phyloP scores from a whole-genome alignment of 345 rosid genomes.

The Citrus cavaleriei region DNA sequence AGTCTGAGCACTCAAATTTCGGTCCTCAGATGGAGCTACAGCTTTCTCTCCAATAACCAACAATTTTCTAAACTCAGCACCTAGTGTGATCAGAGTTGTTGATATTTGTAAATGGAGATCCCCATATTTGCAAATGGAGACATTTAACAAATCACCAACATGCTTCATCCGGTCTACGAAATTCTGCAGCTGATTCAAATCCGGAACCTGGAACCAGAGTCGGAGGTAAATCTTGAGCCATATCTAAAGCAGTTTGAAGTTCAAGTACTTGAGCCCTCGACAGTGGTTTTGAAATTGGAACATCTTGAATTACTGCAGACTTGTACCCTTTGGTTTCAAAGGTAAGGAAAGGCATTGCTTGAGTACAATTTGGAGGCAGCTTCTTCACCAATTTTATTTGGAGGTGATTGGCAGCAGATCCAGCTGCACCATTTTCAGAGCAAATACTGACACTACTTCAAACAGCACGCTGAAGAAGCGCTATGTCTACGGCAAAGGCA shows the following conservation, averaged over 20 bases:
- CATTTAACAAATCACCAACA: slow-evolving; percentile 76
- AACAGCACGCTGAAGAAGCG: slow-evolving; percentile 81
- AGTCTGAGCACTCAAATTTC: slow-evolving; percentile 57
- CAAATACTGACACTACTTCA: slow-evolving; percentile 83
- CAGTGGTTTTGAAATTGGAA: slow-evolving; percentile 82
- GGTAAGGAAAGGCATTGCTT: slow-evolving; percentile 73
- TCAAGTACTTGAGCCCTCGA: slow-evolving; percentile 71
- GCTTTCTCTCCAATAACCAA: slow-evolving; percentile 73
- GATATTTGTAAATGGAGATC: slow-evolving; percentile 79
- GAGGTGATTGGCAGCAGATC: slow-evolving; percentile 49
- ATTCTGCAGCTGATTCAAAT: slow-evolving; percentile 71
- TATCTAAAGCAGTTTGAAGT: slow-evolving; percentile 73
- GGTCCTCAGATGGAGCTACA: slow-evolving; percentile 62
- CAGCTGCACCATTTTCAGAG: slow-evolving; percentile 54
- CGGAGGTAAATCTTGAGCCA: slow-evolving; percentile 65
- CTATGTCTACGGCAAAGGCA: slow-evolving; percentile 68
- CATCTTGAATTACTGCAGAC: slow-evolving; percentile 92
- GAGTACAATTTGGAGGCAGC: slow-evolving; percentile 76
- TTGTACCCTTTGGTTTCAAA: slow-evolving; percentile 92
- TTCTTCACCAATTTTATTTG: slow-evolving; percentile 94
- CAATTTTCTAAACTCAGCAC: slow-evolving; percentile 74
- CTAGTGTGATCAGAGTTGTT: slow-evolving; percentile 76
- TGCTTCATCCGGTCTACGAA: slow-evolving; percentile 86
- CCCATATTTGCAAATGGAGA: slow-evolving; percentile 79
- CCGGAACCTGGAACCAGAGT: slow-evolving; percentile 84